Evolutionary conservation across 1,139 yeast genomes (phyloP).

Genomic region (Debaryomyces subglobosus): DNA sequence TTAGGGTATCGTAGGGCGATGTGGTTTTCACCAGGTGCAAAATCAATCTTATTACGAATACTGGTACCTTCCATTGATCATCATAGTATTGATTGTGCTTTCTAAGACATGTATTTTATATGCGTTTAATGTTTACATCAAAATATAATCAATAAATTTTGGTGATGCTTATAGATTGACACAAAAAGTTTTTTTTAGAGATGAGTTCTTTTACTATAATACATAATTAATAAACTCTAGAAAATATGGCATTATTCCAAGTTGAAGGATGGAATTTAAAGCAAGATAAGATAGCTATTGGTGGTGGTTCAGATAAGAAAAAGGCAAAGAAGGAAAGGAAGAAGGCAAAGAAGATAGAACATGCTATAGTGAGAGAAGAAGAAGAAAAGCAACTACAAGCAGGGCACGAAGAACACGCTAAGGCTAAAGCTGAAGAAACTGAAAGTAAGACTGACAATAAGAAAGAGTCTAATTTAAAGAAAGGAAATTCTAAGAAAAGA

Average conservation of each 20-base stretch:
- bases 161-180: conserved; percentile 2
- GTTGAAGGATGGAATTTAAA: conserved; percentile 84
- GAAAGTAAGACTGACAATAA: conserved; percentile 13
- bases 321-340: conserved; percentile 36
- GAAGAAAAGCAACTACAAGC: conserved; percentile 13
- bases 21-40: conserved; percentile 21
- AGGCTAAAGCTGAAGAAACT: conserved; percentile 15
- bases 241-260: conserved; percentile 67
- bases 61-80: conserved; percentile 7
- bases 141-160: neutral
- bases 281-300: conserved; percentile 52
- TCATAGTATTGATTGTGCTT: neutral
- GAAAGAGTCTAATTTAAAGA: conserved; percentile 9
- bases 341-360: conserved; percentile 18
- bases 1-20: conserved; percentile 15
- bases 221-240: neutral
- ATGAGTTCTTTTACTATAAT: neutral
- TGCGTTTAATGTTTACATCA: neutral
- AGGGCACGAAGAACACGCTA: conserved; percentile 11
- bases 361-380: conserved; percentile 18
- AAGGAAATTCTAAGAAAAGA: conserved; percentile 14
- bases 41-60: conserved; percentile 13
- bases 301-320: conserved; percentile 37
- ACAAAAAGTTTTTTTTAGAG: conserved; percentile 7
- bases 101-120: neutral